phyloP scores from a whole-genome alignment of 1,284 basidiomycete genomes.

The Tilletia walkeri region DNA sequence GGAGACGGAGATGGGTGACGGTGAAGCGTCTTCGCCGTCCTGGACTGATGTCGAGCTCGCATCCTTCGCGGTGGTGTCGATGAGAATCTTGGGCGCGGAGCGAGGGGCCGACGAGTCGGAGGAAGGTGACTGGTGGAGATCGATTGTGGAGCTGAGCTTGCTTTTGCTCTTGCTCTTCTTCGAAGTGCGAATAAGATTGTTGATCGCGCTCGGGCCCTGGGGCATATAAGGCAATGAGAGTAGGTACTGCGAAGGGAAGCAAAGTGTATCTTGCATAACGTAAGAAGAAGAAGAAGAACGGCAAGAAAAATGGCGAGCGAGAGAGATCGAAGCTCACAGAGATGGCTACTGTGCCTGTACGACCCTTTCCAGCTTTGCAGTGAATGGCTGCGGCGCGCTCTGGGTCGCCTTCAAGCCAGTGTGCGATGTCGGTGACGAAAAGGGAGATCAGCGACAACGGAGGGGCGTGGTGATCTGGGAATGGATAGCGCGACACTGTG shows the following conservation, averaged over 20 bases:
- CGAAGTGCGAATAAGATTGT: constrained; percentile 8
- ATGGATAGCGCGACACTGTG: constrained; percentile 76
- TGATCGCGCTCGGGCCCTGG: background rate
- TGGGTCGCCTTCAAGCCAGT: constrained; percentile 71
- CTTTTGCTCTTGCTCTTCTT: background rate
- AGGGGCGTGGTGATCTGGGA: constrained; percentile 73
- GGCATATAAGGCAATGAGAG: constrained; percentile 6
- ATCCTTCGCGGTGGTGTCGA: constrained; percentile 21
- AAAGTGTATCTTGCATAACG: too few relatives aligned
- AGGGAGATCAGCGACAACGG: constrained; percentile 77
- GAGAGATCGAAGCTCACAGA: constrained; percentile 26
- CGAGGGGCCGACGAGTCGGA: constrained; percentile 20
- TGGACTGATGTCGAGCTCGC: constrained; percentile 8
- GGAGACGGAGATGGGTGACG: too few relatives aligned
- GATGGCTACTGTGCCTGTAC: constrained; percentile 46
- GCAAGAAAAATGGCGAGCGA: too few relatives aligned
- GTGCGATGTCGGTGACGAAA: constrained; percentile 71
- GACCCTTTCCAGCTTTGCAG: constrained; percentile 67
- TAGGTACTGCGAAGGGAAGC: background rate
- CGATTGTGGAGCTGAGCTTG: background rate
- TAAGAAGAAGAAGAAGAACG: too few relatives aligned
- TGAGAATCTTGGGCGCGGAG: constrained; percentile 20
- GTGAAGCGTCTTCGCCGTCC: background rate
- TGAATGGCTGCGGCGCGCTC: constrained; percentile 78
- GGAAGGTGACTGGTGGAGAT: too few relatives aligned